These are phyloP conservation scores for Curvularia hawaiiensis DNA, from an alignment of 2,329 filamentous ascomycete species.

Conservation along the genomic window DNA sequence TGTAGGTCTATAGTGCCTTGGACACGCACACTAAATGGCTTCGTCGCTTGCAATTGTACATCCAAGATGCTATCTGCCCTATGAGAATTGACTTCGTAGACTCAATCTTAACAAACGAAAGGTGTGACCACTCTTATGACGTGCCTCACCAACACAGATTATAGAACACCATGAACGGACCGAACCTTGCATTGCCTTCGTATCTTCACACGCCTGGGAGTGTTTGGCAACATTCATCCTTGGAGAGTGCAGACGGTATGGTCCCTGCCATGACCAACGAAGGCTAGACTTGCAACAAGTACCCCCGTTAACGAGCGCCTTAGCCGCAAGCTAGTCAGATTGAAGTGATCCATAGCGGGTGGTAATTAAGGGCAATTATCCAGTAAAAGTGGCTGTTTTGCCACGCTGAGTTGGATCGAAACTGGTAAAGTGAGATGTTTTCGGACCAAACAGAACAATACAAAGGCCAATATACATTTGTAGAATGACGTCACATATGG, in stretches of 20 bases:
- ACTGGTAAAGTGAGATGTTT: neutral
- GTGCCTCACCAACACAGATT: neutral
- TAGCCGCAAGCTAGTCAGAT: conserved; percentile 9
- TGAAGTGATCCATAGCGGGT: conserved; percentile 7
- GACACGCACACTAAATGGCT: neutral
- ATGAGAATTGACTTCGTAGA: neutral
- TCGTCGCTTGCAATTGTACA: neutral
- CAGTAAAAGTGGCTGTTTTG: neutral
- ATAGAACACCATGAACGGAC: conserved; percentile 2
- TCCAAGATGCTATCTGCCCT: neutral
- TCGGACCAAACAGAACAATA: neutral
- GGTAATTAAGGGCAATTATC: conserved; percentile 1
- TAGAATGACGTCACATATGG: neutral
- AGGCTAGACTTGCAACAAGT: conserved; percentile 4
- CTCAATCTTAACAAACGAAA: neutral
- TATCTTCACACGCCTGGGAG: conserved; percentile 2
- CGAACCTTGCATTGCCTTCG: neutral
- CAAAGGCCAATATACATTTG: neutral
- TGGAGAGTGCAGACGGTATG: neutral
- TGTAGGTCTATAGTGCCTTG: neutral
- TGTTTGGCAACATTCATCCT: neutral
- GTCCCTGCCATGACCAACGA: conserved; percentile 4
- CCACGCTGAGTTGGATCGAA: neutral
- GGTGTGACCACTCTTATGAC: neutral
- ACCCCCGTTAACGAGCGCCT: conserved; percentile 8